Evolutionary conservation across 163 green algal species (phyloP).

Genomic region (Scenedesmus sp.): DNA sequence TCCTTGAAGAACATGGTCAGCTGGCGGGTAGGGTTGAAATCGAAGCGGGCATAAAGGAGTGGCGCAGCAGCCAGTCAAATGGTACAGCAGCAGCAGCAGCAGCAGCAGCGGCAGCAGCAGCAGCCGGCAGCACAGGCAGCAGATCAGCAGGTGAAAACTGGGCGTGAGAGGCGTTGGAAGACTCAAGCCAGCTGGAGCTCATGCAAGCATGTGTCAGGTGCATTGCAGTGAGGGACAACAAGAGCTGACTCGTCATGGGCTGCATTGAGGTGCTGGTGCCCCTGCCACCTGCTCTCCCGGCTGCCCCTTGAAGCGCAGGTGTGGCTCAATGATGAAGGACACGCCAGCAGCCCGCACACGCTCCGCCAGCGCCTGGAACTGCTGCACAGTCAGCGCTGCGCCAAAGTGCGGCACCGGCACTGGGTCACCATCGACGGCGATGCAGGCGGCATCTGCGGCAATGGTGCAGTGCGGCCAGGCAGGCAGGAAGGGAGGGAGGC

Average conservation of each 20-base stretch:
- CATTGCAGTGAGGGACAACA: not conserved
- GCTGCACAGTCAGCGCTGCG: constrained; percentile 66
- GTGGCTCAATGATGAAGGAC: constrained; percentile 86
- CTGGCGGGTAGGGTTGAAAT: not conserved
- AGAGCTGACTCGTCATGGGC: no score
- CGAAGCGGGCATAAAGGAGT: no score
- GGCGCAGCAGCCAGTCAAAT: constrained; percentile 67
- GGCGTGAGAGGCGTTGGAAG: no score
- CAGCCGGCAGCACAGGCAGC: no score
- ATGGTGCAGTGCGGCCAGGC: not conserved
- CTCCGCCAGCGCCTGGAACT: constrained; percentile 82
- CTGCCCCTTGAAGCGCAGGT: constrained; percentile 84
- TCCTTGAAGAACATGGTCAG: constrained; percentile 92
- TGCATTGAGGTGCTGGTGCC: not conserved
- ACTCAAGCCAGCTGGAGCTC: no score
- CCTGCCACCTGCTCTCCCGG: constrained; percentile 73
- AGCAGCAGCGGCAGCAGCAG: not conserved
- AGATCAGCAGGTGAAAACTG: no score
- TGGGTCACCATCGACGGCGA: constrained; percentile 79
- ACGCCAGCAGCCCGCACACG: constrained; percentile 61
- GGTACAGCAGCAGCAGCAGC: not conserved
- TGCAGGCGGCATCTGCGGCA: not conserved
- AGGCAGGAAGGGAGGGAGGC: not conserved
- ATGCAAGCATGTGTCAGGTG: no score
- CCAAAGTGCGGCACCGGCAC: constrained; percentile 95